Conservation (phyloP, 2,329 filamentous ascomycete genomes). For the Aspergillus pseudoterreus region DNA sequence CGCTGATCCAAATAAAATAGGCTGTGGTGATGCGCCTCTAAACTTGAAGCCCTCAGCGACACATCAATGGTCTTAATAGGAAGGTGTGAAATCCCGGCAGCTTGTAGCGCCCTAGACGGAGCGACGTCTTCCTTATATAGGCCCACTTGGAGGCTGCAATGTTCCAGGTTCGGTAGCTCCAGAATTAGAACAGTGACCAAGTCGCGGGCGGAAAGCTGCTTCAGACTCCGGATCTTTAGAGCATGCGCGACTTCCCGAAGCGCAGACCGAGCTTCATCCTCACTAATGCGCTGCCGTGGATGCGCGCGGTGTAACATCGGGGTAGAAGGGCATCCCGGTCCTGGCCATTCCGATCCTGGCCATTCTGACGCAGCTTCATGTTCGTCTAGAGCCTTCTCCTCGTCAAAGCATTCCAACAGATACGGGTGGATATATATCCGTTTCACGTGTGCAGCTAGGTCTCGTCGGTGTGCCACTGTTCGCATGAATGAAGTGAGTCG, state of each 20-base stretch:
- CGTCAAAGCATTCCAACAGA: background rate
- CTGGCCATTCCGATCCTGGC: too few species aligned
- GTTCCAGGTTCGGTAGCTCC: constrained; percentile 6
- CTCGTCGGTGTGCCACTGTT: constrained; percentile 14
- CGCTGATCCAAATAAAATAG: background rate
- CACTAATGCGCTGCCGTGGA: background rate
- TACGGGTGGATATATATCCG: constrained; percentile 7
- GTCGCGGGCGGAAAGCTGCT: background rate
- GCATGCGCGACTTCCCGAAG: background rate
- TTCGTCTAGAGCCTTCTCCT: background rate
- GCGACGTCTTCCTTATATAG: background rate
- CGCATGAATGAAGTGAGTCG: constrained; percentile 19
- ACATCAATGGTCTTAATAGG: background rate
- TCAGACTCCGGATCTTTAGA: background rate
- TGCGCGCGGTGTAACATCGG: too few species aligned
- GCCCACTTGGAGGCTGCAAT: constrained; percentile 6
- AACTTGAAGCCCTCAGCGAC: background rate
- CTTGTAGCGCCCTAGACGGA: background rate
- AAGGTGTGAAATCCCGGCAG: background rate
- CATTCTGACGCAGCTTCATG: too few species aligned
- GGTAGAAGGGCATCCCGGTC: too few species aligned
- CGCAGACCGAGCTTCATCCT: background rate
- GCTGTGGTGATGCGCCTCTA: too few species aligned
- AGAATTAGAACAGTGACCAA: constrained; percentile 6
- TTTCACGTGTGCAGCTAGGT: constrained; percentile 13